Percentiles rank a stretch among this genome's conserved stretches.
Conservation (phyloP, 2,329 filamentous ascomycete species). For the Aspergillus hiratsukae region DNA sequence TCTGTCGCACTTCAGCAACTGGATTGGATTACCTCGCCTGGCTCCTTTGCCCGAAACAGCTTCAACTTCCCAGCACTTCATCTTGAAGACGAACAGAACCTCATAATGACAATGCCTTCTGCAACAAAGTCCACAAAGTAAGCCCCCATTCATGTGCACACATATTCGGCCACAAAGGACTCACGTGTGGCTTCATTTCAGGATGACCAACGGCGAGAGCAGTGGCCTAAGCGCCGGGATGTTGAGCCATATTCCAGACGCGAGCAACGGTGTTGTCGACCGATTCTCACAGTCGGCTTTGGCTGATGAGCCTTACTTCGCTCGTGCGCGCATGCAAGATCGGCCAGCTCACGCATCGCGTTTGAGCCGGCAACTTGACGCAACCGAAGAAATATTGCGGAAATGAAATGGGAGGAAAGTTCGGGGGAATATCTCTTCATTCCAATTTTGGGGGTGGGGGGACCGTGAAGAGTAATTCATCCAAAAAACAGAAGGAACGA, state of each 20-base stretch:
- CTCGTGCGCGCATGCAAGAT: conserved; percentile 26
- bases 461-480: background rate
- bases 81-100: background rate
- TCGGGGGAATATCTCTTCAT: conserved; percentile 1
- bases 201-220: conserved; percentile 21
- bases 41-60: background rate
- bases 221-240: conserved; percentile 24
- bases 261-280: conserved; percentile 20
- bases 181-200: conserved; percentile 5
- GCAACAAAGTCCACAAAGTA: conserved; percentile 13
- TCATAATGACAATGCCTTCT: background rate
- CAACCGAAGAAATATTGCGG: conserved; percentile 26
- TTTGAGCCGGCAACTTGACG: conserved; percentile 28
- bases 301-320: conserved; percentile 31
- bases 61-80: background rate
- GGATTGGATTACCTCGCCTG: background rate
- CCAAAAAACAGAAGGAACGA: conserved; percentile 1
- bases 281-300: conserved; percentile 24
- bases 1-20: background rate
- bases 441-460: background rate
- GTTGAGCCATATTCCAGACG: conserved; percentile 23
- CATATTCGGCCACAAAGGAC: background rate
- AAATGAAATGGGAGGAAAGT: conserved; percentile 7
- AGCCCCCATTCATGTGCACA: background rate
- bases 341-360: conserved; percentile 26